phyloP scores from a whole-genome alignment of 257 asterid species.

The Rubia yunnanensis region DNA sequence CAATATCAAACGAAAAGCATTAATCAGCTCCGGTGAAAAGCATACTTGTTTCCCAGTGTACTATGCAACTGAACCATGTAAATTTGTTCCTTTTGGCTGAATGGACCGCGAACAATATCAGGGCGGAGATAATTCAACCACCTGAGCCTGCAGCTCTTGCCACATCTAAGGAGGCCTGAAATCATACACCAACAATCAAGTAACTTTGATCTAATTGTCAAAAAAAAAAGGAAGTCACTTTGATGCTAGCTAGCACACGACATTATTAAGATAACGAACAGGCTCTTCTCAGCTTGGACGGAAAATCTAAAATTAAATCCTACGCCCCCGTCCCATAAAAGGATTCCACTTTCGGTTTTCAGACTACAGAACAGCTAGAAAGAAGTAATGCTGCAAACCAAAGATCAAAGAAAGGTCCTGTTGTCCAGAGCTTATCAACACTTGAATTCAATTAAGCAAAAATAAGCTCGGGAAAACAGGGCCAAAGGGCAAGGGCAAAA shows the following conservation, averaged over 20 bases:
- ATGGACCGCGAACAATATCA: slow-evolving; percentile 52
- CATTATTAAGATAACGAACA: neutral
- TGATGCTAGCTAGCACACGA: neutral
- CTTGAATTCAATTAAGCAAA: too few species aligned
- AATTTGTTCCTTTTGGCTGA: slow-evolving; percentile 41
- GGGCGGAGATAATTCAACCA: slow-evolving; percentile 79
- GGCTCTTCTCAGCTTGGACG: neutral
- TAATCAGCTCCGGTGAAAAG: neutral
- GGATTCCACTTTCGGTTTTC: neutral
- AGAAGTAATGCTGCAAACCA: neutral
- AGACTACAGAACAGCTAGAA: neutral
- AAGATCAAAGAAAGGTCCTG: neutral
- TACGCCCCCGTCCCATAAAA: neutral
- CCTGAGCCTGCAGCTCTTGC: slow-evolving; percentile 81
- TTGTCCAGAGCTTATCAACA: too few species aligned
- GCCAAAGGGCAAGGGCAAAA: slow-evolving; percentile 15
- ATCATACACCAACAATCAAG: slow-evolving; percentile 10
- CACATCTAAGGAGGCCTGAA: slow-evolving; percentile 63
- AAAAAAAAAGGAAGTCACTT: too few species aligned
- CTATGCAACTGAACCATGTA: slow-evolving; percentile 36
- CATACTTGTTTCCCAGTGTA: slow-evolving; percentile 53
- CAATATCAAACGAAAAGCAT: neutral
- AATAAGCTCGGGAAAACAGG: too few species aligned
- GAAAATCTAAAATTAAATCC: neutral
- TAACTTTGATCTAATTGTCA: too few species aligned